Conservation (phyloP, 2,329 filamentous ascomycete species). For the Calonectria ilicicola region DNA sequence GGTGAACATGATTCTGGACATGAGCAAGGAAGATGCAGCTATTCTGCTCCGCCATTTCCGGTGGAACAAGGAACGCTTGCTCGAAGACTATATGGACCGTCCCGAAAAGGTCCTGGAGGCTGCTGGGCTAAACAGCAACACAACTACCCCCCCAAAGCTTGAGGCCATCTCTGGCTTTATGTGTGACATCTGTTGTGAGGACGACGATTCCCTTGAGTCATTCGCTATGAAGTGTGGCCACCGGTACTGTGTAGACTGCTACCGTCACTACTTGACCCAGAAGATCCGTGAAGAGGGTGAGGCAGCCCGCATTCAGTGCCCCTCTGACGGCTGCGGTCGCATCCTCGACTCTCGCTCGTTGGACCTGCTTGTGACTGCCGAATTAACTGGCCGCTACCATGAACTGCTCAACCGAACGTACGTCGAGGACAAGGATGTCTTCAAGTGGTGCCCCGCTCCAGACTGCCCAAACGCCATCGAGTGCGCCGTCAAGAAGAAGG, state of each 20-base stretch:
- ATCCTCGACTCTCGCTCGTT: slow-evolving; percentile 93
- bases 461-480: slow-evolving; percentile 95
- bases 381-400: slow-evolving; percentile 76
- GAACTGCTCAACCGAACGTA: slow-evolving; percentile 92
- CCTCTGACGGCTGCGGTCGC: slow-evolving; percentile 85
- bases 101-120: slow-evolving; percentile 83
- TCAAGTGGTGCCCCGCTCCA: slow-evolving; percentile 99
- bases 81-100: slow-evolving; percentile 96
- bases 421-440: slow-evolving; percentile 93
- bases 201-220: slow-evolving; percentile 79
- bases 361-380: slow-evolving; percentile 75
- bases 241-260: slow-evolving; percentile 93
- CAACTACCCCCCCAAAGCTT: slow-evolving; percentile 73
- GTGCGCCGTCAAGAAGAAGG: slow-evolving; percentile 88
- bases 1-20: slow-evolving; percentile 90
- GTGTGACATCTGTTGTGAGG: slow-evolving; percentile 97
- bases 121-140: slow-evolving; percentile 80
- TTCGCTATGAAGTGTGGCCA: slow-evolving; percentile 97
- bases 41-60: slow-evolving; percentile 90
- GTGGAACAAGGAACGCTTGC: slow-evolving; percentile 96
- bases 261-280: slow-evolving; percentile 88
- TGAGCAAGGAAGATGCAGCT: slow-evolving; percentile 89
- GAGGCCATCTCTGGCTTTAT: slow-evolving; percentile 80
- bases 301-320: slow-evolving; percentile 93
- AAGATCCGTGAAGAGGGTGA: slow-evolving; percentile 98